These are phyloP conservation scores for Lipomyces spencermartinsiae DNA, from an alignment of 805 yeast genomes.

Conservation along the genomic window DNA sequence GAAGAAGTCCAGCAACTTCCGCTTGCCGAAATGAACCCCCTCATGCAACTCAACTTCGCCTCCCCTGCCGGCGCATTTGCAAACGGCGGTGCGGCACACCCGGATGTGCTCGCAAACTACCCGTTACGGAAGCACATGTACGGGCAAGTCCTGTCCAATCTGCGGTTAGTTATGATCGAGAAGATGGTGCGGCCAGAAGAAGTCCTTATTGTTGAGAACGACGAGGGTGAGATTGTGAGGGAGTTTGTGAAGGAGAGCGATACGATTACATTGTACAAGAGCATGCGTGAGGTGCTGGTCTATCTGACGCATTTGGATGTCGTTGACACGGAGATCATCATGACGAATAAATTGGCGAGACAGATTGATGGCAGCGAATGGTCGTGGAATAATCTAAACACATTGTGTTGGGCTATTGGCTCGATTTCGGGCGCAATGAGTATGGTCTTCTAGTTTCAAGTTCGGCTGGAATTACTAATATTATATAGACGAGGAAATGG, in stretches of 20 bases:
- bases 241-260: constrained; percentile 97
- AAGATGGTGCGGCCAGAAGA: constrained; percentile 99
- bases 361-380: constrained; percentile 97
- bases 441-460: background rate
- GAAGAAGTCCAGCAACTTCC: constrained; percentile 86
- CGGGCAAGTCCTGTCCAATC: constrained; percentile 74
- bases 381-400: constrained; percentile 98
- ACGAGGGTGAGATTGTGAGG: constrained; percentile 98
- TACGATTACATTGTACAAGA: constrained; percentile 92
- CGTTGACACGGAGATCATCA: constrained; percentile 88
- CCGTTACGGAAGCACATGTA: constrained; percentile 89
- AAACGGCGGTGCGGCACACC: constrained; percentile 82
- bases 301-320: constrained; percentile 95
- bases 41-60: constrained; percentile 64
- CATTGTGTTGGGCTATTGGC: constrained; percentile 99
- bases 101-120: constrained; percentile 73
- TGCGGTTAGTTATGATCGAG: constrained; percentile 93
- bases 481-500: constrained; percentile 77
- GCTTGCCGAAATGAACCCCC: constrained; percentile 70
- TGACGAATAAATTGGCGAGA: constrained; percentile 87
- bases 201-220: constrained; percentile 94
- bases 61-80: constrained; percentile 49
- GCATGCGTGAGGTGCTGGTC: constrained; percentile 94
- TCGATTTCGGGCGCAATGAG: constrained; percentile 98
- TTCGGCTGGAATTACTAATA: background rate